phyloP scores from a whole-genome alignment of 495 filamentous ascomycete genomes.

The Penicillium parvum region DNA sequence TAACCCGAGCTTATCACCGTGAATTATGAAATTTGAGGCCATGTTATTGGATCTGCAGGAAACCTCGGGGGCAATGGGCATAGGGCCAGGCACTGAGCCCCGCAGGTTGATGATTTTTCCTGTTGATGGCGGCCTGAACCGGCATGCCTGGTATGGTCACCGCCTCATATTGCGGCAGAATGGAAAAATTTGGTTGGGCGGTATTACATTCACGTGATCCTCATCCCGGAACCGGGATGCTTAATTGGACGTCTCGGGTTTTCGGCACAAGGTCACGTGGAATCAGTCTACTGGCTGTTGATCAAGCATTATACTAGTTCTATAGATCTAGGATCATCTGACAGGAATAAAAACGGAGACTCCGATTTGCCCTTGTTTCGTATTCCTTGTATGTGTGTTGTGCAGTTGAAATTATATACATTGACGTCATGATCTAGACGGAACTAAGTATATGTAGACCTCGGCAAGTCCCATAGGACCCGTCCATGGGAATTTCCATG shows the following conservation, averaged over 20 bases:
- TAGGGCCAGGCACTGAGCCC: background rate
- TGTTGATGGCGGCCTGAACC: slow-evolving; percentile 10
- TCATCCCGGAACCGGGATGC: background rate
- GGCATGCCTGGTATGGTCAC: slow-evolving; percentile 1
- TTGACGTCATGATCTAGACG: too few relatives aligned
- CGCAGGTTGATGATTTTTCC: background rate
- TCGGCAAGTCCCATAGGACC: too few relatives aligned
- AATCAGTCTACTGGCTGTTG: too few relatives aligned
- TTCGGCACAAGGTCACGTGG: background rate
- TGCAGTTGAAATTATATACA: too few relatives aligned
- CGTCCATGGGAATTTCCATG: too few relatives aligned
- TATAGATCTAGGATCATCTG: too few relatives aligned
- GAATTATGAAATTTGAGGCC: background rate
- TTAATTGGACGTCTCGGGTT: background rate
- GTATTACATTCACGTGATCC: background rate
- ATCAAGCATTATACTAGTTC: too few relatives aligned
- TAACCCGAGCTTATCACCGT: slow-evolving; percentile 7
- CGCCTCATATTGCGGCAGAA: background rate
- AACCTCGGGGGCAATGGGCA: slow-evolving; percentile 1
- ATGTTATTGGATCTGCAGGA: slow-evolving; percentile 1
- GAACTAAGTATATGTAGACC: too few relatives aligned
- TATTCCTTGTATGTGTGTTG: too few relatives aligned
- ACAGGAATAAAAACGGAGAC: too few relatives aligned
- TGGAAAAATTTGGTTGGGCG: background rate
- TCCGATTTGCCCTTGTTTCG: too few relatives aligned